Evolutionary conservation across 2,329 filamentous ascomycete species (phyloP).

Genomic region (Curvularia verruculosa): DNA sequence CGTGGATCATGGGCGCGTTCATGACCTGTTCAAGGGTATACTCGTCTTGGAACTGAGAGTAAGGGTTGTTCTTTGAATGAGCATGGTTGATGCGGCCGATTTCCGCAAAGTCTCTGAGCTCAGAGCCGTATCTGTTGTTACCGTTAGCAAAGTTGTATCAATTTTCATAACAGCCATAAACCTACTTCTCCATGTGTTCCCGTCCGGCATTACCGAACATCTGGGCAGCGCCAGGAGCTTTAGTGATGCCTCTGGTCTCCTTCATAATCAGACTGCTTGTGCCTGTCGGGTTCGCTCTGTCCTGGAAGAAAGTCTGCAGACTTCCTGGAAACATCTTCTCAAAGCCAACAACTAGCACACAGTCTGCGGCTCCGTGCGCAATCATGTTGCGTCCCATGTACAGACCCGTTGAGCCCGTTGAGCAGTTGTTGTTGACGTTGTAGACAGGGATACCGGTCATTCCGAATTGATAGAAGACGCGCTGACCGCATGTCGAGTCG

Average conservation of each 20-base stretch:
- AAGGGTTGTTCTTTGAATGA: slow-evolving; percentile 90
- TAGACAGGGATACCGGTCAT: slow-evolving; percentile 96
- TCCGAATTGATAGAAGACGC: slow-evolving; percentile 98
- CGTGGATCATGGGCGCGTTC: slow-evolving; percentile 76
- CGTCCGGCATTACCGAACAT: slow-evolving; percentile 93
- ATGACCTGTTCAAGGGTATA: slow-evolving; percentile 86
- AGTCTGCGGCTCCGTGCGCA: slow-evolving; percentile 80
- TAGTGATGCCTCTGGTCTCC: slow-evolving; percentile 78
- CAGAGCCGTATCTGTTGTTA: slow-evolving; percentile 74
- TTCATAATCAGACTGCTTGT: slow-evolving; percentile 80
- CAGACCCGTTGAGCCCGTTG: slow-evolving; percentile 89
- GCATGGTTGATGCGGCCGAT: slow-evolving; percentile 92
- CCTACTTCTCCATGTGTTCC: slow-evolving; percentile 92
- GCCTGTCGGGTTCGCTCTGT: slow-evolving; percentile 79
- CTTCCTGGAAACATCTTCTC: slow-evolving; percentile 98
- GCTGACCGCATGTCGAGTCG: slow-evolving; percentile 91
- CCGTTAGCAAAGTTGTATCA: slow-evolving; percentile 22
- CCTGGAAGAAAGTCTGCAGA: slow-evolving; percentile 81
- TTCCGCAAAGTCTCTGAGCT: slow-evolving; percentile 85
- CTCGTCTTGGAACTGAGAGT: slow-evolving; percentile 95
- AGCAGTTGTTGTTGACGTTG: slow-evolving; percentile 99
- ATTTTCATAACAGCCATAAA: slow-evolving; percentile 1
- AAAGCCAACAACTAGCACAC: slow-evolving; percentile 89
- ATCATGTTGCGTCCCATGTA: slow-evolving; percentile 83
- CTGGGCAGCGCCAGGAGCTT: slow-evolving; percentile 85